Evolutionary conservation across 139 green algal genomes (phyloP).

Genomic region (Prasinococcaceae sp.): DNA sequence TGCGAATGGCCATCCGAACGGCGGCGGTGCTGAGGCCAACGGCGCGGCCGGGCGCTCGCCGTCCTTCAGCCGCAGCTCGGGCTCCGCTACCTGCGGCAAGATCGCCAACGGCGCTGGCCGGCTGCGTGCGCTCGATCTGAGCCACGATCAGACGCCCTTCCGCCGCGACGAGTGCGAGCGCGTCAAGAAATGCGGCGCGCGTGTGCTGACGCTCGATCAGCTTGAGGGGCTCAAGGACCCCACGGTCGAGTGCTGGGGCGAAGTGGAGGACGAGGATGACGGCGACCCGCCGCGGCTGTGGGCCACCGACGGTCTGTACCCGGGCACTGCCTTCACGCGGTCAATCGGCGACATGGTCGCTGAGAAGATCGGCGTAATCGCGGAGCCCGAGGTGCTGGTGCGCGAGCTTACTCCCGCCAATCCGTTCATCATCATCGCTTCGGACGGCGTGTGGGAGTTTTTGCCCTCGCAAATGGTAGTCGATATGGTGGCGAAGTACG

Average conservation of each 20-base stretch:
- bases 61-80: not conserved
- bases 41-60: not conserved
- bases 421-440: slow-evolving; percentile 73
- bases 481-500: slow-evolving; percentile 47
- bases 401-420: slow-evolving; percentile 35
- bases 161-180: slow-evolving; percentile 71
- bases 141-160: slow-evolving; percentile 28
- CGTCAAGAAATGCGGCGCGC: slow-evolving; percentile 61
- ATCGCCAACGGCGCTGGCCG: not conserved
- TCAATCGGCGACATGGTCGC: slow-evolving; percentile 77
- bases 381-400: slow-evolving; percentile 66
- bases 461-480: slow-evolving; percentile 70
- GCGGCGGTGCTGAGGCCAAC: no score
- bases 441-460: slow-evolving; percentile 93
- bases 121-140: slow-evolving; percentile 22
- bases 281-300: slow-evolving; percentile 86
- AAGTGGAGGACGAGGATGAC: slow-evolving; percentile 61
- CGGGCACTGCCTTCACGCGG: slow-evolving; percentile 89
- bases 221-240: slow-evolving; percentile 31
- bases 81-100: not conserved
- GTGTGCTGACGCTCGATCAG: slow-evolving; percentile 86
- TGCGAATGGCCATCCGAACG: no score
- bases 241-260: slow-evolving; percentile 30
- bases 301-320: slow-evolving; percentile 62
- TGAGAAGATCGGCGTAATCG: slow-evolving; percentile 76